Conservation (phyloP, 352 stramenopile species). For the Aphanomyces stellatus region DNA sequence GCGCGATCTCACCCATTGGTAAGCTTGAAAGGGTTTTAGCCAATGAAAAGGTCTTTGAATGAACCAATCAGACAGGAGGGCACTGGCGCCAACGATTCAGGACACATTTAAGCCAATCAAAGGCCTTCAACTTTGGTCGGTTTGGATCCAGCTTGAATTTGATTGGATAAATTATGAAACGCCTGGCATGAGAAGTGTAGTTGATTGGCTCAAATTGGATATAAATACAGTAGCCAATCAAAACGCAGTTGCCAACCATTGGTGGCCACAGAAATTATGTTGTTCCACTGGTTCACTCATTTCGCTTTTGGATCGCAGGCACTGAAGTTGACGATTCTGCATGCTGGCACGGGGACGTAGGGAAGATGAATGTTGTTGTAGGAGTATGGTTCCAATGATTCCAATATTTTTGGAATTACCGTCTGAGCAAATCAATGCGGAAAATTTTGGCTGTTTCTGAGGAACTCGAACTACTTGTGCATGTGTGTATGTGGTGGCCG, state of each 20-base stretch:
- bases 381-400: conserved; percentile 11
- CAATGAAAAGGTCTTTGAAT: background rate
- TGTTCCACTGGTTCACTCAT: background rate
- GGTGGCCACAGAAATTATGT: background rate
- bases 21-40: background rate
- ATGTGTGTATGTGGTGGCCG: background rate
- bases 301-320: background rate
- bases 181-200: too few species aligned
- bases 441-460: conserved; percentile 23
- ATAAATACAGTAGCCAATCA: background rate
- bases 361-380: background rate
- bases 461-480: conserved; percentile 18
- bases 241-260: background rate
- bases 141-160: background rate
- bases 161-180: background rate
- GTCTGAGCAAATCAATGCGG: conserved; percentile 21
- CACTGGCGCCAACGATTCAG: too few species aligned
- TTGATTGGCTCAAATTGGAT: too few species aligned
- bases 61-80: too few species aligned
- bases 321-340: background rate
- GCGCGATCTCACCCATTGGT: background rate
- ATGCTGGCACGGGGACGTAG: background rate
- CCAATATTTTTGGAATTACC: conserved; percentile 22
- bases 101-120: background rate
- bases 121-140: background rate